Percentiles rank a stretch among this genome's conserved stretches.
Conservation (phyloP, 345 rosid species). For the Cardiospermum halicacabum region DNA sequence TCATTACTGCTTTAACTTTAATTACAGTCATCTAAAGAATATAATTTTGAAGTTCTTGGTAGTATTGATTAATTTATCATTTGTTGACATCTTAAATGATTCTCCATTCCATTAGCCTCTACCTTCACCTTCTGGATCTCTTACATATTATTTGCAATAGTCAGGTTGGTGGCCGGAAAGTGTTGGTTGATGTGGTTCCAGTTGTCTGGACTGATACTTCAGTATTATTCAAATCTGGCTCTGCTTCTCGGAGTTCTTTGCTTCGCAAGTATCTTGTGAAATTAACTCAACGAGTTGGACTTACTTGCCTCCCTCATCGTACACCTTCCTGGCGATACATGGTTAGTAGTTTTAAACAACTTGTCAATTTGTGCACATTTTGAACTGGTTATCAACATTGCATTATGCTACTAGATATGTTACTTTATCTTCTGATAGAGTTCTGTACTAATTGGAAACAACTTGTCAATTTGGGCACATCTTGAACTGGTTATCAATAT, state of each 20-base stretch:
- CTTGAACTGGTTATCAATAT: not conserved
- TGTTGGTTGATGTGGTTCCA: constrained; percentile 59
- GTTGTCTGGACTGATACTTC: constrained; percentile 59
- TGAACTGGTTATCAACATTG: too few relatives aligned
- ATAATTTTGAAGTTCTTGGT: not conserved
- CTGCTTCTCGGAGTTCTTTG: constrained; percentile 66
- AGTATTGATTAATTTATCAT: not conserved
- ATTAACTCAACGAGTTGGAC: constrained; percentile 84
- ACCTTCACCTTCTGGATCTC: constrained; percentile 17
- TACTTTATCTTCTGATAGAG: too few relatives aligned
- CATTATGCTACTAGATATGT: too few relatives aligned
- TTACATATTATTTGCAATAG: constrained; percentile 27
- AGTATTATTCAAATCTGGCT: constrained; percentile 47
- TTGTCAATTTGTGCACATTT: not conserved
- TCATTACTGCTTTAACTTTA: not conserved
- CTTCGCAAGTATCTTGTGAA: constrained; percentile 85
- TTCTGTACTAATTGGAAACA: constrained; percentile 20
- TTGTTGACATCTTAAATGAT: not conserved
- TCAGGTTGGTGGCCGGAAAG: constrained; percentile 71
- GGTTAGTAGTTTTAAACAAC: constrained; percentile 40
- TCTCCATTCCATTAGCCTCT: not conserved
- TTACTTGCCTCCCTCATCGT: constrained; percentile 80
- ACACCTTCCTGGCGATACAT: constrained; percentile 79
- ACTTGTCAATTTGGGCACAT: not conserved
- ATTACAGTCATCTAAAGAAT: not conserved